Evolutionary conservation across 805 yeast species (phyloP), one percentile per base, ranked within the genome.

Genomic region (Blastobotrys robertii): DNA sequence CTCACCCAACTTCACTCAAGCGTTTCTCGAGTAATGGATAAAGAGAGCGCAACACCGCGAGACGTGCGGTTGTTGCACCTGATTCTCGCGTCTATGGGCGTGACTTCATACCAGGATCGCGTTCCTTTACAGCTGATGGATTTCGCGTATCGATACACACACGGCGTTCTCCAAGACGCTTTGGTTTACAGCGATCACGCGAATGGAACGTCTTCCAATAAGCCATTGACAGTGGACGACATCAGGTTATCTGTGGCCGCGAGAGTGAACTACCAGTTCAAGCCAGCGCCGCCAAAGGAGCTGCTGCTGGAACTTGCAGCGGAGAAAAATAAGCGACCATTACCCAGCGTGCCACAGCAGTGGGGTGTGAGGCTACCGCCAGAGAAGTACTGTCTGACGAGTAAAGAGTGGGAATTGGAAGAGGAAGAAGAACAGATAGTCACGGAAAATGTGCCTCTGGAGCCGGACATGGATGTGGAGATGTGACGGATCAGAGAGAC

Each of bases 61-160:
- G 98, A 92, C 60, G 97, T 90, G 35, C 73, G 97, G 46, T 72
- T 94, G 47, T 67, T 92, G 38, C 97, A 90, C 59, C 68, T 92
- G 59, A 81, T 92, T 30, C 75, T 92, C 55, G 97, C 97, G 11
- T 83, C 97, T 0, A 94, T 90, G 65, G 88, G 94, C 1, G 84
- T 92, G 22, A 84, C 82, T 44, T 77, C 82, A 46, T 92, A 90
- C 63, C 95, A 92, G 60, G 97, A 92, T 57, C 94, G 87, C 45
- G 97, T 92, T 2, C 96, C 97, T 0, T 63, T 94, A 16, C 97
- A 92, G 60, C 69, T 92, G 45, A 86, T 94, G 95, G 98, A 92
- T 60, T 92, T 92, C 67, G 97, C 98, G 10, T 81, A 84, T 63
- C 53, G 72, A 49, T 92, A 92, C 68, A 86, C 98, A 3, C 72